Evolutionary conservation across 2,329 filamentous ascomycete genomes (phyloP), one percentile per base, ranked within the genome.

Genomic region (Stemphylium vesicarium): DNA sequence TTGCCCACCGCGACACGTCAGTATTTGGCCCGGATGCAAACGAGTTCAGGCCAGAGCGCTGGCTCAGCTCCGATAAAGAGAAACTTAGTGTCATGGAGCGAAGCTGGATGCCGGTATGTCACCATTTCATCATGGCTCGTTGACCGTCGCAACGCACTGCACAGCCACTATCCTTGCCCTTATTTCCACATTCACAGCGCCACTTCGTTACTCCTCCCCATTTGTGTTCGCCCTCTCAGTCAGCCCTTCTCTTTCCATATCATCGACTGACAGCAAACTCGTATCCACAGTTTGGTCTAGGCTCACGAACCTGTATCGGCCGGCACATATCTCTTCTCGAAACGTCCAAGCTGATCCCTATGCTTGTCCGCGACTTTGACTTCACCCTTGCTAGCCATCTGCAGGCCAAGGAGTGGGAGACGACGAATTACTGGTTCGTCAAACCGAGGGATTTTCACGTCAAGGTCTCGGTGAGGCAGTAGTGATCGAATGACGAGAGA

Each of bases 271-370:
- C 51, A 15, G 10, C 15, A 20, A 43, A 11, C 12, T 24, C 33
- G 20, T 33, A 29, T 35, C 41, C 44, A 55, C 36, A 57, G 55
- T 59, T 59, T 47, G 62, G 62, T 29, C 47, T 52, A 26, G 64
- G 64, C n/a, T 59, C 62, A 2, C 40, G 64, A 22, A 64, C 56
- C 4, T 65, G 64, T 35, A 60, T 67, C 11, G 63, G 63, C 3
- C 53, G 57, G 9, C 60, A 65, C 24, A 60, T 67, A 4, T 53
- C 59, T 3, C 31, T 49, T 16, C 37, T 60, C 35, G 49, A 62
- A 42, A 56, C 50, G 44, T 41, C 38, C 11, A 59, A 59, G 36
- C 57, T 51, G 26, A 44, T 49, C 11, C 56, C 56, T 15, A 45
- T 42, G 48, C 41, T 64, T 4, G 50, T 64, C 10, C 42, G 53